phyloP scores from a whole-genome alignment of 1,139 yeast genomes.

The Candida pseudoviswanathii region DNA sequence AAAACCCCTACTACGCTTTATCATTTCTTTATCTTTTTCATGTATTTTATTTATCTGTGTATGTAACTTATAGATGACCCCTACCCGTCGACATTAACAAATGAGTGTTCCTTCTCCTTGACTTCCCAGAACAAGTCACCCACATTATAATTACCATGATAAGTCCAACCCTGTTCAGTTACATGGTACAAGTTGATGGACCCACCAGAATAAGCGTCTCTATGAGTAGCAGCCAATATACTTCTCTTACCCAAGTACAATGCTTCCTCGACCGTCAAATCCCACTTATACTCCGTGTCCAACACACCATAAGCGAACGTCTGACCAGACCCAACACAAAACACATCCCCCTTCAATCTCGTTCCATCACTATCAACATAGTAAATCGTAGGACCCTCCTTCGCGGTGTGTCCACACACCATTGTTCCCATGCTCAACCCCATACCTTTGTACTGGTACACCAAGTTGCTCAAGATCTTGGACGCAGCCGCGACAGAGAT shows the following conservation, averaged over 20 bases:
- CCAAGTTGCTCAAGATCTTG: conserved; percentile 86
- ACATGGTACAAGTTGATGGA: conserved; percentile 91
- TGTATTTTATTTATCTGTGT: not conserved
- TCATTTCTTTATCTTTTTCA: not conserved
- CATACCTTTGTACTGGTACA: conserved; percentile 93
- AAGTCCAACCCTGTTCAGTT: conserved; percentile 91
- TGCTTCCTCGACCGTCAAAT: conserved; percentile 88
- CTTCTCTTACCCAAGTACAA: conserved; percentile 92
- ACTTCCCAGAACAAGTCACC: conserved; percentile 92
- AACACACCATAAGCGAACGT: conserved; percentile 99
- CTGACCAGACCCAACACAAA: conserved; percentile 99
- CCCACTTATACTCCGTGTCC: conserved; percentile 91
- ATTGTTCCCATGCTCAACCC: conserved; percentile 99
- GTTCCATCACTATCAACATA: conserved; percentile 98
- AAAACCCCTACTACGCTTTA: not conserved
- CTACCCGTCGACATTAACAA: conserved; percentile 79
- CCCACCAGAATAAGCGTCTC: conserved; percentile 99
- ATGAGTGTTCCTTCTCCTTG: conserved; percentile 84
- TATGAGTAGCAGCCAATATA: conserved; percentile 95
- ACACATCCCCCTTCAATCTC: conserved; percentile 88
- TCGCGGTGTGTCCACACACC: conserved; percentile 96
- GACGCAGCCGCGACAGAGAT: conserved; percentile 97
- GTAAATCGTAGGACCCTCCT: conserved; percentile 93
- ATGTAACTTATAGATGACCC: not conserved
- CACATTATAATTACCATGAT: conserved; percentile 93